phyloP scores from a whole-genome alignment of 2,329 filamentous ascomycete species.

The Exophiala mesophila region DNA sequence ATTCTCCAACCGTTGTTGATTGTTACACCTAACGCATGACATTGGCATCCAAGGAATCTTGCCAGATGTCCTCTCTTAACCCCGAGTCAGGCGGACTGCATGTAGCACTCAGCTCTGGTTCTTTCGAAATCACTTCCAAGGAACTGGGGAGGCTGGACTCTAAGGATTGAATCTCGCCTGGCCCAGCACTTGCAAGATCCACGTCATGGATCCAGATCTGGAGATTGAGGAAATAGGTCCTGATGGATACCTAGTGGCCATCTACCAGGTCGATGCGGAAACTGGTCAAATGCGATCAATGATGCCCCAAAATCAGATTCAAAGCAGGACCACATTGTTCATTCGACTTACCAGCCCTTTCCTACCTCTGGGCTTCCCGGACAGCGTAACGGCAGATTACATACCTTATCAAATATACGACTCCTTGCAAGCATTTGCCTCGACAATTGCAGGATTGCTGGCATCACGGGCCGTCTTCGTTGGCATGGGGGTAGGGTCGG shows the following conservation, averaged over 20 bases:
- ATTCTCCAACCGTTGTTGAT: no score
- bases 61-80: no score
- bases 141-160: no score
- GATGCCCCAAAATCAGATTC: neutral
- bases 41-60: no score
- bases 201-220: neutral
- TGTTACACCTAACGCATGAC: no score
- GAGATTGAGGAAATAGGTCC: conserved; percentile 13
- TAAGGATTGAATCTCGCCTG: no score
- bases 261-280: conserved; percentile 3
- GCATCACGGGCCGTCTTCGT: conserved; percentile 78
- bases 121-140: no score
- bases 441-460: conserved; percentile 72
- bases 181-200: no score
- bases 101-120: no score
- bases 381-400: conserved; percentile 82
- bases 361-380: conserved; percentile 79
- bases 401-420: conserved; percentile 43
- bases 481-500: conserved; percentile 71
- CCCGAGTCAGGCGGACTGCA: no score
- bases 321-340: conserved; percentile 7
- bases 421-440: conserved; percentile 78
- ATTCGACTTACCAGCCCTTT: conserved; percentile 61
- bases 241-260: conserved; percentile 7
- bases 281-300: conserved; percentile 1